phyloP scores from a whole-genome alignment of 73 alveolate species.

The Paramecium sonneborni region DNA sequence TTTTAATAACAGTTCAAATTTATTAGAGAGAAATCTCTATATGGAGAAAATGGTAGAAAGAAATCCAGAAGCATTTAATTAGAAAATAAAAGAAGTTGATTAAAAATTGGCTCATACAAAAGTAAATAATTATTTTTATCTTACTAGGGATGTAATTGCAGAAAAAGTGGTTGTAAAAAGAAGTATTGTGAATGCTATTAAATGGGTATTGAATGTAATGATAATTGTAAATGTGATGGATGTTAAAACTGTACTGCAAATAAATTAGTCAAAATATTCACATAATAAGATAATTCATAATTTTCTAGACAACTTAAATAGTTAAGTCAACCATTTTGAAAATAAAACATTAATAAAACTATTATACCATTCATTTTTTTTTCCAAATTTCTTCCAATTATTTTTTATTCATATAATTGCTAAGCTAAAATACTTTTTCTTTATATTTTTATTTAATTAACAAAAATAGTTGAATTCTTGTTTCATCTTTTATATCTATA shows the following conservation, averaged over 20 bases:
- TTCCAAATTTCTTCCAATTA: not conserved
- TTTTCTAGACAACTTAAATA: not conserved
- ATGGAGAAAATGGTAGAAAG: constrained; percentile 83
- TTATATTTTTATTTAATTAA: not conserved
- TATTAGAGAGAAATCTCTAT: constrained; percentile 76
- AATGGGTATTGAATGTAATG: constrained; percentile 71
- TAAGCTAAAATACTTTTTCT: not conserved
- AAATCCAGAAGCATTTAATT: constrained; percentile 93
- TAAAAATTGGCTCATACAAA: not conserved
- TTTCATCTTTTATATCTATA: no score
- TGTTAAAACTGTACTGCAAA: constrained; percentile 49
- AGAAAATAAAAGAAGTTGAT: constrained; percentile 69
- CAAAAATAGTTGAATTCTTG: not conserved
- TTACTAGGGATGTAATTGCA: constrained; percentile 78
- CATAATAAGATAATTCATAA: not conserved
- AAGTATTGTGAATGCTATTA: constrained; percentile 78
- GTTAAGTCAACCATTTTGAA: not conserved
- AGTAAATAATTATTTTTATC: not conserved
- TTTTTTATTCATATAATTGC: not conserved
- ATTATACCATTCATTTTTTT: not conserved
- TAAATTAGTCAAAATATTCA: not conserved
- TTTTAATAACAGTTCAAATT: constrained; percentile 83
- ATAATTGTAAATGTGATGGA: constrained; percentile 65
- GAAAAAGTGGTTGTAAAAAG: constrained; percentile 74
- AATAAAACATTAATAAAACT: not conserved